Conservation (phyloP, 2,329 filamentous ascomycete species). For the Xylariaceae sp. region DNA sequence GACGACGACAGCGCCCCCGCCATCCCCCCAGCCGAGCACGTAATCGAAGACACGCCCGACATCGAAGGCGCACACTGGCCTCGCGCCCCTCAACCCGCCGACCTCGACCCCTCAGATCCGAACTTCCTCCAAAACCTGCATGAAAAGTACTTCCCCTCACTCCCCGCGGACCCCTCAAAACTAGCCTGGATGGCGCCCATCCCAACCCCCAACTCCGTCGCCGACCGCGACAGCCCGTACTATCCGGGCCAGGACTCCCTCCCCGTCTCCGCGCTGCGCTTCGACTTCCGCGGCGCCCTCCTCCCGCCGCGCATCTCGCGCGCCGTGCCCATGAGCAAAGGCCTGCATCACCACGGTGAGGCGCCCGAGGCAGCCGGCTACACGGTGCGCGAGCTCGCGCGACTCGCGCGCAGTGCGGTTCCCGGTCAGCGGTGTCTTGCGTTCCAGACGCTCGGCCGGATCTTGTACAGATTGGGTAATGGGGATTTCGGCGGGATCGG, state of each 20-base stretch:
- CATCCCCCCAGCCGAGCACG: conserved; percentile 17
- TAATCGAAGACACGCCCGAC: conserved; percentile 10
- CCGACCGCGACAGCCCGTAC: conserved; percentile 70
- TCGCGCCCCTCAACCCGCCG: conserved; percentile 48
- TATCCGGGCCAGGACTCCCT: conserved; percentile 69
- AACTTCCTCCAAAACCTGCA: conserved; percentile 82
- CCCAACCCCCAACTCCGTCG: conserved; percentile 57
- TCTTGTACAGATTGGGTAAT: conserved; percentile 75
- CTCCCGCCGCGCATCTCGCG: conserved; percentile 72
- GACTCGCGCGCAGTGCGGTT: conserved; percentile 73
- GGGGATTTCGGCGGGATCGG: conserved; percentile 66
- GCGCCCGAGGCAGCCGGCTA: conserved; percentile 93
- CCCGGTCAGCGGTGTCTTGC: conserved; percentile 85
- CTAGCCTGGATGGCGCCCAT: conserved; percentile 85
- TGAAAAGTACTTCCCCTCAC: conserved; percentile 85
- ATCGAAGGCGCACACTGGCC: conserved; percentile 55
- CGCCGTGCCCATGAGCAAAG: conserved; percentile 67
- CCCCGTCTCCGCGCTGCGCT: conserved; percentile 73
- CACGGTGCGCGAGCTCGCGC: conserved; percentile 79
- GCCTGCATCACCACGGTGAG: conserved; percentile 88
- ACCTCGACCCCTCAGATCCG: conserved; percentile 77
- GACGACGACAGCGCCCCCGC: conserved; percentile 17
- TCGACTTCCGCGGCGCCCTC: conserved; percentile 78
- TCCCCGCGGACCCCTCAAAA: conserved; percentile 77
- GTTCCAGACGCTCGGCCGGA: conserved; percentile 81